phyloP scores from a whole-genome alignment of 2,329 filamentous ascomycete genomes.

The Thelonectria rubi region DNA sequence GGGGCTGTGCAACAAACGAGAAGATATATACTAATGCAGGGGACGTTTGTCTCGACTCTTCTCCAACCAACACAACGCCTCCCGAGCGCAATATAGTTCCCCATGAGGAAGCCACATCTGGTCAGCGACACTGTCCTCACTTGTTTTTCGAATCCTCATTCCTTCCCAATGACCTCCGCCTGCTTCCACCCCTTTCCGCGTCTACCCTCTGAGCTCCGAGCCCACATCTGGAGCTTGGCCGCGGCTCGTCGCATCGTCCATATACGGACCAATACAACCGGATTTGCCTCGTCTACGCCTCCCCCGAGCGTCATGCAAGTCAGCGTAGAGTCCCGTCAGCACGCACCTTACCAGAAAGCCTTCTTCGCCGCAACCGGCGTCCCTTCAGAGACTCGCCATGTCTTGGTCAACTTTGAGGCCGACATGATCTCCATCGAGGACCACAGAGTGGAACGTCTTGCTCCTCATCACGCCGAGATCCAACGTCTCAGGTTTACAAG shows the following conservation, averaged over 20 bases:
- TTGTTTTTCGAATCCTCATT: conserved; percentile 1
- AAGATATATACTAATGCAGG: conserved; percentile 1
- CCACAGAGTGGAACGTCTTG: conserved; percentile 1
- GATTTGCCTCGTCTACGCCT: conserved; percentile 9
- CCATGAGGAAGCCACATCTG: conserved; percentile 1
- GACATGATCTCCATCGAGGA: conserved; percentile 29
- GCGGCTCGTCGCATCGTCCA: conserved; percentile 17
- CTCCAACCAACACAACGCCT: conserved; percentile 6
- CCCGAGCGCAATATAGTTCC: background rate
- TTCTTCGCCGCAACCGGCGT: conserved; percentile 11
- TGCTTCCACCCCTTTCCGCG: conserved; percentile 17
- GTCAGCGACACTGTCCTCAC: background rate
- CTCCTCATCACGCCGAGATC: conserved; percentile 23
- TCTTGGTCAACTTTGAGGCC: conserved; percentile 29
- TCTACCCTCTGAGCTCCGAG: conserved; percentile 14
- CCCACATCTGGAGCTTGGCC: conserved; percentile 15
- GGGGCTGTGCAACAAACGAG: background rate
- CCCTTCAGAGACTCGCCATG: conserved; percentile 21
- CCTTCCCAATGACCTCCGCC: conserved; percentile 9
- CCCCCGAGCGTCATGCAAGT: conserved; percentile 11
- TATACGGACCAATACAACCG: conserved; percentile 4
- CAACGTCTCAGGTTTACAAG: conserved; percentile 26
- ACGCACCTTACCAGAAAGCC: conserved; percentile 12
- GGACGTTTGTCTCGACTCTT: conserved; percentile 9
- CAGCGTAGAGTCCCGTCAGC: conserved; percentile 9